Base-by-base conservation (phyloP, 2,329 filamentous ascomycete species). In the Didymella lethalis region DNA sequence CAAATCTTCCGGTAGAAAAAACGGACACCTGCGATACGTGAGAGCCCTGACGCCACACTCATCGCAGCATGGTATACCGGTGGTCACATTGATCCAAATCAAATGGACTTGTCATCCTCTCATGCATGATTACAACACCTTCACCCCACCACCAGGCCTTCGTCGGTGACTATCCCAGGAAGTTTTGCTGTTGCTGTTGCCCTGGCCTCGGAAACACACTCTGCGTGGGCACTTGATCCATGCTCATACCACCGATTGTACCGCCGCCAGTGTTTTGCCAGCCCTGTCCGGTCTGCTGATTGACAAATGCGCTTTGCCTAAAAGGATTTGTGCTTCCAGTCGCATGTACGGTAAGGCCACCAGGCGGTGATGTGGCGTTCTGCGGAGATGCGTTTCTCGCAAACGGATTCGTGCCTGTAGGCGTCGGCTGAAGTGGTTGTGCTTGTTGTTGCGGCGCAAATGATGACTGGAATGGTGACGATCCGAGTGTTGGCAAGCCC, bases 271-370 rank as follows among this genome's bases (percentile, higher is more conserved):
- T 86, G 63, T 89, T 85, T 75, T 97, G 93, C 92, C 95, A 98
- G 1, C 92, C 92, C 76, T 91, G 84, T 0, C 94, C 93, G 0
- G 93, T 96, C 63, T 88, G 84, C 71, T 96, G 93, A 72, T 96
- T 95, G 51, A 96, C 89, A 75, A 97, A 96, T 4, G 89, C 88
- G 45, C 90, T 92, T 73, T 98, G 93, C 16, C 95, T 86, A 84
- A 98, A 98, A 0, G 95, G 95, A 71, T 99, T 99, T 2, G 93
- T 97, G 70, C 87, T 92, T 8, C 93, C 93, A 0, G 93, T 97
- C 1, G 90, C 85, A 70, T 94, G 92, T 2, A 92, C 87, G 52
- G 85, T 84, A 79, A 48, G 84, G 45, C 71, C 72, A 8, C 70
- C 70, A 45, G 68, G 72, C 41, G 66, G 70, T 26, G 65, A 71